Evolutionary conservation across 1,139 yeast species (phyloP), one percentile per base, ranked within the genome.

Genomic region (Geotrichum macrosporum): DNA sequence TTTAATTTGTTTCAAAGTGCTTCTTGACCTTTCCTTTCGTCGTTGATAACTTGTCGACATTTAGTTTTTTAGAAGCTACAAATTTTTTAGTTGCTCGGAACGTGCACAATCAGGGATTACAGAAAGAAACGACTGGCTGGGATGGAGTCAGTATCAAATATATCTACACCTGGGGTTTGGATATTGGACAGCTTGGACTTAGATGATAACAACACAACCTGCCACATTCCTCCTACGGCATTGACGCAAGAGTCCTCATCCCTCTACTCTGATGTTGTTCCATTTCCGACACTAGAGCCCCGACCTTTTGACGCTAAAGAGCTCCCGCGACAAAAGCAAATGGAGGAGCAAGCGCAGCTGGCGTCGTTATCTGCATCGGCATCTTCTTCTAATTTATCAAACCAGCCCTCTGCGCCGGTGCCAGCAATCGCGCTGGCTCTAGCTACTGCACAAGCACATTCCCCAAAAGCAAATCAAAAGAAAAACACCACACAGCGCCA

Each of bases 361-460:
- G 46, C 21, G 27, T 46, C 41, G 2, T 26, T 46, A 12, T 30
- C 49, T 21, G 37, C 46, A 10, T 46, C 49, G 9, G 41, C 42
- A 12, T 35, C 44, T 9, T 35, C 35, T 20, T 30, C 44, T 4
- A 26, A 31, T 15, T 18, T 40, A 31, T 35, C 45, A 26, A 37
- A 16, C 18, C 27, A 37, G 12, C 49, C 45, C 18, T 30, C 49
- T 12, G 49, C 44, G 15, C 49, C 49, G 8, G 44, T 46, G n/a
- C 49, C 49, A 16, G 49, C 49, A 6, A 40, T 46, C n/a, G 49
- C 49, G 13, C 42, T 42, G 21, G 49, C 46, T 20, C n/a, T 41
- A 10, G 46, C 45, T 13, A 43, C 47, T 26, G 44, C 48, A 18
- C 40, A 38, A 27, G 9, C 34, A 5, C 5, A 36, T 8, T 6